Percentiles rank a stretch among this genome's conserved stretches.
phyloP scores from a whole-genome alignment of 2,329 filamentous ascomycete species.

The Albophoma yamanashiensis region DNA sequence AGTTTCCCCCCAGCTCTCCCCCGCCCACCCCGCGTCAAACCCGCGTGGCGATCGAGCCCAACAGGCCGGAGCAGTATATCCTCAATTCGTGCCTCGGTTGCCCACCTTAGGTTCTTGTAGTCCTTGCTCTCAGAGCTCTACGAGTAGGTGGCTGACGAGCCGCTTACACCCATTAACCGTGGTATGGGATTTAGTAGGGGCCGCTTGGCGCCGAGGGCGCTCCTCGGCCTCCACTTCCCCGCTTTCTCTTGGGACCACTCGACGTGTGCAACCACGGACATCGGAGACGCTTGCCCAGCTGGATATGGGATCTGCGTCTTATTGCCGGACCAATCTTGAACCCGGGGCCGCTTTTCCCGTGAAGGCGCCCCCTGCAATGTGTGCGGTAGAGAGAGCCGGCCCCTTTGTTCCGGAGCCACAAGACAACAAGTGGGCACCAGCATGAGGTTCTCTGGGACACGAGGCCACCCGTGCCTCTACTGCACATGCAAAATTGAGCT shows the following conservation, averaged over 20 bases:
- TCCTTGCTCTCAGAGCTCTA: not conserved
- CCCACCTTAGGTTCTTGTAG: not conserved
- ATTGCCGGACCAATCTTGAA: not conserved
- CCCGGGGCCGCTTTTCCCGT: not conserved
- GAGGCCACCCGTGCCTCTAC: not conserved
- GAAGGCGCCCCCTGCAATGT: not conserved
- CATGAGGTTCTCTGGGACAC: not conserved
- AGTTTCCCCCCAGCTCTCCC: not conserved
- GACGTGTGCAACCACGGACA: too few relatives aligned
- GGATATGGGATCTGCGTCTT: not conserved
- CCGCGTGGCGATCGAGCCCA: not conserved
- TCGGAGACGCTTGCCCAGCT: not conserved
- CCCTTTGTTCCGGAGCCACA: not conserved
- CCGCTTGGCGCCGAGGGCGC: not conserved
- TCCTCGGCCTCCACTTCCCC: not conserved
- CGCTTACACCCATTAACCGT: not conserved
- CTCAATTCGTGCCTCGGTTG: not conserved
- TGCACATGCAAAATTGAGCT: not conserved
- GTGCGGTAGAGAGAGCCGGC: not conserved
- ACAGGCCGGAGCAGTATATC: not conserved
- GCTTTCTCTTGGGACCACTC: not conserved
- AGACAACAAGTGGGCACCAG: not conserved
- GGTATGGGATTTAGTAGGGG: not conserved
- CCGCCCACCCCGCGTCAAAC: not conserved
- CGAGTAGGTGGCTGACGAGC: not conserved